Evolutionary conservation across 345 rosid species (phyloP).

Genomic region (Orychophragmus violaceus): DNA sequence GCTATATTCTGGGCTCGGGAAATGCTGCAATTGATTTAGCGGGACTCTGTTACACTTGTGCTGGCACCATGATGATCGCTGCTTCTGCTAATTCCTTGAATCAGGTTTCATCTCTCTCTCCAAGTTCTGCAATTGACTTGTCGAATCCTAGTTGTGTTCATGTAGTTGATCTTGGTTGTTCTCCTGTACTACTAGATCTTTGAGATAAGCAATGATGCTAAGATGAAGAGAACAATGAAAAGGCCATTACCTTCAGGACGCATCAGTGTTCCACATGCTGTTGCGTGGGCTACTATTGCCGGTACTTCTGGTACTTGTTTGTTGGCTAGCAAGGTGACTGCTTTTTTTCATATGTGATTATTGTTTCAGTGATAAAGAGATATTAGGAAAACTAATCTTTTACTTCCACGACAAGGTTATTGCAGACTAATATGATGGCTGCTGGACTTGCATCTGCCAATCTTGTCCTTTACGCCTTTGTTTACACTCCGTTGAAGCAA

Average conservation of each 20-base stretch:
- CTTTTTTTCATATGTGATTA: neutral
- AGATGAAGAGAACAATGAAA: constrained; percentile 83
- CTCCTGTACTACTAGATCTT: constrained; percentile 56
- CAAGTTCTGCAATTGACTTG: neutral
- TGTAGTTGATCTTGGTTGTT: neutral
- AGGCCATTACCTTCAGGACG: constrained; percentile 91
- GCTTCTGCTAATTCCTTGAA: constrained; percentile 93
- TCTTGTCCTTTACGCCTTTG: constrained; percentile 69
- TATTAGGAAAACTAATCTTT: constrained; percentile 32
- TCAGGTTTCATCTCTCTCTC: too few relatives aligned
- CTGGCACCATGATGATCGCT: constrained; percentile 96
- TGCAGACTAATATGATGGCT: constrained; percentile 92
- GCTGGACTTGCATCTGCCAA: constrained; percentile 83
- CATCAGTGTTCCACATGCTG: constrained; percentile 62
- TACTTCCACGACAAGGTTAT: constrained; percentile 52
- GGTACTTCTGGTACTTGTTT: constrained; percentile 73
- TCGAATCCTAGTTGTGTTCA: neutral
- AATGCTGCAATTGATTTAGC: constrained; percentile 51
- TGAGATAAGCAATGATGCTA: constrained; percentile 81
- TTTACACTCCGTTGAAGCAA: constrained; percentile 88
- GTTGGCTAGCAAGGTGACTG: constrained; percentile 71
- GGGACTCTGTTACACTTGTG: constrained; percentile 91
- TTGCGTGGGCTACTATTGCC: constrained; percentile 67
- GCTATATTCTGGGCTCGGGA: constrained; percentile 77
- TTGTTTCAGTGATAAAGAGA: neutral